Evolutionary conservation across 768 basidiomycete species (phyloP), one percentile per base, ranked within the genome.

Genomic region (Podaxis sp.): DNA sequence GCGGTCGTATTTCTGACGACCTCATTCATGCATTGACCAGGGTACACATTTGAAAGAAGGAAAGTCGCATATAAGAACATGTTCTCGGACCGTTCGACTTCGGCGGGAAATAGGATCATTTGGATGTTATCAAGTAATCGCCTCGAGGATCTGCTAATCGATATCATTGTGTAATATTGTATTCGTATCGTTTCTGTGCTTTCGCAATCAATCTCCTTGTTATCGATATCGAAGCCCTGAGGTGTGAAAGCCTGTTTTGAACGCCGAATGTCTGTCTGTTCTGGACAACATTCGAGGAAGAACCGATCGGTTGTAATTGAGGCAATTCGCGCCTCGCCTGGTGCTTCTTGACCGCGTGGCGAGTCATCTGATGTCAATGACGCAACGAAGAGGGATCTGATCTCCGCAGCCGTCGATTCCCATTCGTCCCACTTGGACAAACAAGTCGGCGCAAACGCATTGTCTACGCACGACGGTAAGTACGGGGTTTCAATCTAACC

Each of bases 11-110:
- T 26, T 63, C 64, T 19, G 69, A 70, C 54, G 72, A 75, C 54
- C 66, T 72, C 46, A 68, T 79, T 13, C 72, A 73, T 42, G 70
- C 74, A n/a, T 63, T 77, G 66, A 76, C 76, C 70, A 70, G 67
- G 70, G 67, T 57, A 61, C 74, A 63, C 69, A 70, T 57, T 64
- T 73, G 59, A 74, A 66, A 71, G 26, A 22, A n/a, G 38, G 19
- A 40, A 40, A 48, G 48, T 44, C 48, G 42, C 24, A 46, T 26
- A 24, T 17, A 15, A 46, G 39, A 26, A 26, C 24, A 38, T n/a
- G 56, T 42, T 17, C 19, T 24, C 33, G 48, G 42, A 58, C 26
- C 57, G 22, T 26, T 44, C 24, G 19, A 22, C 57, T 59, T 33
- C 33, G 17, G 11, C 30, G n/a, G 15, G 24, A 49, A 40, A 38